Base-by-base conservation (phyloP, 225 moss, liverwort and hornwort genomes). In the Pseudoscleropodium purum region DNA sequence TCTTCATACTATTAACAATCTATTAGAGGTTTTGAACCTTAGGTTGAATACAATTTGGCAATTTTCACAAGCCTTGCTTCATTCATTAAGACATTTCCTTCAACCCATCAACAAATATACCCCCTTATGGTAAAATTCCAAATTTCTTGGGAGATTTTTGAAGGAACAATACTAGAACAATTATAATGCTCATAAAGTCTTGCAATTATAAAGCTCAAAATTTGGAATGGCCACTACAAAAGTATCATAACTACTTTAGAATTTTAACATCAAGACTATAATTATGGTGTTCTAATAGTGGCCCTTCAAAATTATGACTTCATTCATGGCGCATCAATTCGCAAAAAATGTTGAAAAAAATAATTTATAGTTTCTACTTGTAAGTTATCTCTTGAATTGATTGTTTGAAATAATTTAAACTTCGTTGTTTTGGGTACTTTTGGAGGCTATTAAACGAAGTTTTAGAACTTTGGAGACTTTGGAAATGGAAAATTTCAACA, bases 1-100 rank as follows among this genome's bases (percentile, higher is more conserved):
- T 45, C 17, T 30, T 45, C 0, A 0, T 0, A 1, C 3, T 43
- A 73, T 49, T 20, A 4, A 33, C 5, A 0, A 13, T 1, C 33
- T 49, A 31, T 3, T 27, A 49, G 5, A 47, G 13, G 1, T 30
- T 13, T 34, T 76, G 13, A 76, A 23, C 21, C 1, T 34, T 21
- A 21, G 17, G 0, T 21, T 76, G 21, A 2, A 76, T 20, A 33
- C 20, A 76, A 34, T 77, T 34, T 23, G 3, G 14, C 3, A 52
- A 21, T 34, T 77, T 49, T 36, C 14, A 21, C 21, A 0, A 51
- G 0, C 7, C 2, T 34, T 14, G 8, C 13, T 52, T 77, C 21
- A 21, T 0, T 7, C 13, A 0, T 12, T 76, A 8, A 20, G 3
- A 13, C 3, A 34, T 1, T 34, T 0, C 8, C 5, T 75, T 77